Base-by-base conservation (phyloP, 192 early-diverging fungal genomes). In the Coemansia sp. region DNA sequence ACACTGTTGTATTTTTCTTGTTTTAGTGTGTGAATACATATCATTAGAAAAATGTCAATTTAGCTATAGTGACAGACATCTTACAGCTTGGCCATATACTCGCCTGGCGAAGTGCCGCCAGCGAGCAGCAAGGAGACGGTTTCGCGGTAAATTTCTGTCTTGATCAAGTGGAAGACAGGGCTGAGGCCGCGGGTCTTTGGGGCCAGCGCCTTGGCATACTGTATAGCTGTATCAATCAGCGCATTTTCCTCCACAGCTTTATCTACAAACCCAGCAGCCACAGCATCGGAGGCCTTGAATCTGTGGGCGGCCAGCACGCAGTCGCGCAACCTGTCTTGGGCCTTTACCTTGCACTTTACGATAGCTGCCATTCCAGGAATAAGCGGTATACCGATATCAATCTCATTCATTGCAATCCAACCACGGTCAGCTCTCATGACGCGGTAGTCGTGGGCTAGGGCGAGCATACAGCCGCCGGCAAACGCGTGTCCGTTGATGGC, bases 401-500 rank as follows among this genome's bases (percentile, higher is more conserved):
- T 85, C 77, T 91, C 91, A 71, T 91, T 91, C 90, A 91, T 91
- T 31, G 88, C 90, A 36, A 92, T 85, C 69, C 82, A 92, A 6
- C 91, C 91, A 41, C 88, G 85, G 69, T 92, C 90, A 22, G 84
- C 79, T 1, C 90, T 79, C 91, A 92, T 91, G 4, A 91, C 87
- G 20, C 91, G 86, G 71, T 89, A 89, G 65, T 92, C 91, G 64
- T 82, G 80, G 5, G 82, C 84, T 60, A 86, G 31, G 11, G 78
- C 74, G 45, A 86, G 80, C 78, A 84, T 86, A 73, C 86, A 91
- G 13, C 91, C 91, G 61, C 91, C 91, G n/a, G 91, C 91, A 81
- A 92, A 92, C 17, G 91, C 88, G 50, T 92, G 91, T 3, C 91
- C 91, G 62, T 92, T 92, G 24, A 92, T 71, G 9, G 90, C 90